Conservation (phyloP, 1,139 yeast species). For the Wickerhamomyces sp. region DNA sequence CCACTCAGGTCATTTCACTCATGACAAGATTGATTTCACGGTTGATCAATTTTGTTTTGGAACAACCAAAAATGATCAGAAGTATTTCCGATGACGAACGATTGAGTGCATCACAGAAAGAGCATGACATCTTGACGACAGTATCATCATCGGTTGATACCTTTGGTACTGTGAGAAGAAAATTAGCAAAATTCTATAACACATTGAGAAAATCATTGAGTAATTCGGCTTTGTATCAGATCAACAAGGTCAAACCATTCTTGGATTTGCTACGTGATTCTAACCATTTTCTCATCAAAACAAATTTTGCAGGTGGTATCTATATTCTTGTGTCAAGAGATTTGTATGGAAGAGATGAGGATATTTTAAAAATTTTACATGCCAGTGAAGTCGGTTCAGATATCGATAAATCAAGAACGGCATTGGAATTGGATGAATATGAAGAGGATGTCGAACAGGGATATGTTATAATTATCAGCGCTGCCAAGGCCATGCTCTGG, state of each 20-base stretch:
- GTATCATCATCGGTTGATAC: slow-evolving; percentile 78
- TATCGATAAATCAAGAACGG: slow-evolving; percentile 17
- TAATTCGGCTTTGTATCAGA: slow-evolving; percentile 65
- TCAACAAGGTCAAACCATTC: slow-evolving; percentile 52
- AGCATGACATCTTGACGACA: slow-evolving; percentile 72
- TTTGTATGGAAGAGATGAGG: slow-evolving; percentile 31
- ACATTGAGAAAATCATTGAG: slow-evolving; percentile 68
- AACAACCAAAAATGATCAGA: slow-evolving; percentile 67
- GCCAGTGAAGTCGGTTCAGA: slow-evolving; percentile 34
- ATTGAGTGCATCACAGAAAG: slow-evolving; percentile 11
- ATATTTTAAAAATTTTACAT: slow-evolving; percentile 29
- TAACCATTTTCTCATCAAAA: slow-evolving; percentile 74
- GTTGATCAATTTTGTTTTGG: slow-evolving; percentile 62
- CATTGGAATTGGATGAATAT: slow-evolving; percentile 17
- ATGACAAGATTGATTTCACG: slow-evolving; percentile 66
- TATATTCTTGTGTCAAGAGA: slow-evolving; percentile 34
- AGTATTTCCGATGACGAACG: slow-evolving; percentile 29
- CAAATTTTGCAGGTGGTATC: slow-evolving; percentile 65
- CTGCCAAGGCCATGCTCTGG: slow-evolving; percentile 87
- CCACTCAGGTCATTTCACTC: slow-evolving; percentile 65
- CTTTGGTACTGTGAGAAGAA: slow-evolving; percentile 80
- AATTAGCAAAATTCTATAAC: slow-evolving; percentile 71
- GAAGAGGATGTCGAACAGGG: slow-evolving; percentile 41
- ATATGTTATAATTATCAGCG: slow-evolving; percentile 70
- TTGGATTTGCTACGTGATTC: slow-evolving; percentile 55